Percentiles rank a stretch among this genome's conserved stretches.
phyloP scores from a whole-genome alignment of 176 grass and related monocot genomes.

The Juncus inflexus region DNA sequence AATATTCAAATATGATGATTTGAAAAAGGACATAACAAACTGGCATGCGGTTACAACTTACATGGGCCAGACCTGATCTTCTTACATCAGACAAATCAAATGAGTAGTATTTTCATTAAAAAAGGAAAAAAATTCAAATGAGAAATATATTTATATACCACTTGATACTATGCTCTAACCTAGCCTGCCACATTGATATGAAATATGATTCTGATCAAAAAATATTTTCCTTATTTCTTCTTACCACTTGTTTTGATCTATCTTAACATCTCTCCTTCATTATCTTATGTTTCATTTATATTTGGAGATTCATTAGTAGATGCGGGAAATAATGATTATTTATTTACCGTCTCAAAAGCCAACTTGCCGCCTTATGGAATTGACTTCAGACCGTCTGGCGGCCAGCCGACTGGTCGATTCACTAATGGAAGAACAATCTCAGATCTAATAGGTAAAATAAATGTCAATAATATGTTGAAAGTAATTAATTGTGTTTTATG shows the following conservation, averaged over 20 bases:
- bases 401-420: constrained; percentile 79
- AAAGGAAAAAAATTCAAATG: neutral
- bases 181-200: neutral
- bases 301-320: constrained; percentile 95
- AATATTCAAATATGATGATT: constrained; percentile 9
- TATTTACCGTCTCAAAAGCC: constrained; percentile 81
- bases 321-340: constrained; percentile 80
- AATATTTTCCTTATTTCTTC: constrained; percentile 13
- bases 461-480: neutral
- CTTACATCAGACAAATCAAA: constrained; percentile 7
- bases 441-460: constrained; percentile 63
- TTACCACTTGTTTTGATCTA: constrained; percentile 29
- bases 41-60: constrained; percentile 26
- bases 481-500: neutral
- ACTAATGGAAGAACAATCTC: constrained; percentile 82
- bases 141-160: constrained; percentile 17
- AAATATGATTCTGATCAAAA: constrained; percentile 35
- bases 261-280: constrained; percentile 29
- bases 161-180: neutral
- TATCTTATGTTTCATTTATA: constrained; percentile 50
- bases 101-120: no score
- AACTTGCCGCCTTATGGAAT: constrained; percentile 71
- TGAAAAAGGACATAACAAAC: constrained; percentile 24
- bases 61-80: neutral
- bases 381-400: constrained; percentile 61